Percentiles rank a stretch among this genome's conserved stretches.
These are phyloP conservation scores for Colletotrichum sp. DNA, from an alignment of 2,329 filamentous ascomycete species.

Conservation along the genomic window DNA sequence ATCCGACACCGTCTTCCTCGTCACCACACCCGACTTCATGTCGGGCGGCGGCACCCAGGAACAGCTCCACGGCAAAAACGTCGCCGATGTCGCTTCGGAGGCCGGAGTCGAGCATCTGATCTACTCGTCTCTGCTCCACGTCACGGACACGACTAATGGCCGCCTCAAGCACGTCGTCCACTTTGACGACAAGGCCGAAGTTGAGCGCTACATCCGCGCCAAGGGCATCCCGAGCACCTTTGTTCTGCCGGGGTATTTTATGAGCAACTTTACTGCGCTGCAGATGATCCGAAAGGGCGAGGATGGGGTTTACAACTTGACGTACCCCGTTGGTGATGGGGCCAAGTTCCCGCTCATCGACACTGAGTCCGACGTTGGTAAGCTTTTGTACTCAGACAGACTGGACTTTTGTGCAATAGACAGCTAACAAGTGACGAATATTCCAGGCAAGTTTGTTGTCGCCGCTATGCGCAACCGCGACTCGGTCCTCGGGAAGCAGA, in stretches of 20 bases:
- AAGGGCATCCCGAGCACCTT: conserved; percentile 52
- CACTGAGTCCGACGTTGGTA: conserved; percentile 35
- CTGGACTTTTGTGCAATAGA: no score
- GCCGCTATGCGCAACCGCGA: conserved; percentile 3
- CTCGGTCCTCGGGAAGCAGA: conserved; percentile 14
- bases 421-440: no score
- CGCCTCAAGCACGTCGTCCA: conserved; percentile 32
- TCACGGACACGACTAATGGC: conserved; percentile 28
- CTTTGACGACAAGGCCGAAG: conserved; percentile 54
- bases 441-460: conserved; percentile 16
- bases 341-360: conserved; percentile 36
- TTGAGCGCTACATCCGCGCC: conserved; percentile 49
- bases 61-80: conserved; percentile 43
- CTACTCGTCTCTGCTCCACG: conserved; percentile 35
- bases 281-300: conserved; percentile 28
- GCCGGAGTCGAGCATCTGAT: conserved; percentile 36
- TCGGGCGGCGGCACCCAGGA: conserved; percentile 15
- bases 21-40: conserved; percentile 30
- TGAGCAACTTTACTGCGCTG: conserved; percentile 48
- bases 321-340: conserved; percentile 27
- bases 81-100: conserved; percentile 38
- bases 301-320: conserved; percentile 29
- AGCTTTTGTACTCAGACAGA: conserved; percentile 7
- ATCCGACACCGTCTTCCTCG: conserved; percentile 46
- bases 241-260: conserved; percentile 54